Base-by-base conservation (phyloP, 768 basidiomycete species). In the Suillus plorans region DNA sequence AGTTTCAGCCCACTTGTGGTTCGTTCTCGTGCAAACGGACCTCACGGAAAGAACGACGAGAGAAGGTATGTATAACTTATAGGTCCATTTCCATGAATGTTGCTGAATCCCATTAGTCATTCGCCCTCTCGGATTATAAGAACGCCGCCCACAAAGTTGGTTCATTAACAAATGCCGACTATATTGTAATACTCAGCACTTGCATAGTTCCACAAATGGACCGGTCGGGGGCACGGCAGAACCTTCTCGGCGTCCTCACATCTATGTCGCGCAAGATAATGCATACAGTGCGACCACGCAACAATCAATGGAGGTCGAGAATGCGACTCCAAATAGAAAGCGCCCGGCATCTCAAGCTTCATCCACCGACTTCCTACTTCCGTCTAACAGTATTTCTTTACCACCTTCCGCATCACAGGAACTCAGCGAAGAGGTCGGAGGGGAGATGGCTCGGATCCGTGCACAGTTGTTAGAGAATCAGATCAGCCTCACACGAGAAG, bases 391-490 rank as follows among this genome's bases (percentile, higher is more conserved):
- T 73, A 4, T 77, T 74, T 18, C 78, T 79, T 59, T 25, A 42
- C 58, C 41, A 12, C 41, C 12, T 59, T 39, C 39, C 2, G 18
- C 28, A 42, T 44, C 55, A 36, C 52, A 41, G 60, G 41, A 52
- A 39, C 64, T 41, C 41, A 68, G 63, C n/a, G 67, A 69, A 5
- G 76, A 73, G 31, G 70, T 79, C 0, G 86, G 85, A 50, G 84
- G 83, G 37, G 89, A 90, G 70, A 80, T 88, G 72, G 82, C 84
- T 60, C 83, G 85, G 45, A 86, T 90, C 58, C 84, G 84, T 36
- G 81, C 83, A 56, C 82, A 83, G 34, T 78, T 83, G 70, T 74
- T 81, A 18, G 82, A 86, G 67, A 85, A 84, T 45, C 80, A 81
- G 62, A 72, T 84, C 14, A 78, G 80, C 1, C 82, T 83, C 37